These are phyloP conservation scores for Lobosporangium transversale DNA, from an alignment of 192 early-diverging fungal genomes.

Conservation along the genomic window DNA sequence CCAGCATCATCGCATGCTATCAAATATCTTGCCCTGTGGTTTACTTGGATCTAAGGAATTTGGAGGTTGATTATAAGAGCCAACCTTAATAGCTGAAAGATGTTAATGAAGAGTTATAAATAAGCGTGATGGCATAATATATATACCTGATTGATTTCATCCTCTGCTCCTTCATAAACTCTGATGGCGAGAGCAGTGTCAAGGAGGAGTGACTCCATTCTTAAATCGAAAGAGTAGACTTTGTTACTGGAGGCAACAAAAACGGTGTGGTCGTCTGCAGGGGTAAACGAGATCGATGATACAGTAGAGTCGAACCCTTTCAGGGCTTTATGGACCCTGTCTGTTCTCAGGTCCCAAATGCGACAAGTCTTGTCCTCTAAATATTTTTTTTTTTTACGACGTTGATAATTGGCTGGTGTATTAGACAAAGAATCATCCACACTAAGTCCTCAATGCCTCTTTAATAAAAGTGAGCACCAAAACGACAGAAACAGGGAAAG, in stretches of 20 bases:
- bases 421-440: no score
- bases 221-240: conserved; percentile 56
- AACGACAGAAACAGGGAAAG: no score
- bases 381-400: no score
- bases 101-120: no score
- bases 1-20: conserved; percentile 61
- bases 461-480: no score
- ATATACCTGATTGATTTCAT: conserved; percentile 62
- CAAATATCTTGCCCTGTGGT: conserved; percentile 56
- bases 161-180: conserved; percentile 54
- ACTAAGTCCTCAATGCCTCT: no score
- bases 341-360: conserved; percentile 47
- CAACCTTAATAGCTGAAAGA: no score
- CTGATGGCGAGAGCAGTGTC: conserved; percentile 34
- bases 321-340: conserved; percentile 45
- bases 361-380: conserved; percentile 51
- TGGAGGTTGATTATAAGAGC: no score
- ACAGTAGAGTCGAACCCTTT: conserved; percentile 39
- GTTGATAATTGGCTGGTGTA: no score
- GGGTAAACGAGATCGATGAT: conserved; percentile 25
- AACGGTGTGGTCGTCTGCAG: conserved; percentile 33
- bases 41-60: conserved; percentile 57
- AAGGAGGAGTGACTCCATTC: conserved; percentile 48
- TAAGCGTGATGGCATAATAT: no score
- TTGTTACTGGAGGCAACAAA: conserved; percentile 36